A percentile compares a stretch with the other conserved stretches of the same genome.
Conservation (phyloP, 495 filamentous ascomycete genomes). For the Penicillium malachiteum region DNA sequence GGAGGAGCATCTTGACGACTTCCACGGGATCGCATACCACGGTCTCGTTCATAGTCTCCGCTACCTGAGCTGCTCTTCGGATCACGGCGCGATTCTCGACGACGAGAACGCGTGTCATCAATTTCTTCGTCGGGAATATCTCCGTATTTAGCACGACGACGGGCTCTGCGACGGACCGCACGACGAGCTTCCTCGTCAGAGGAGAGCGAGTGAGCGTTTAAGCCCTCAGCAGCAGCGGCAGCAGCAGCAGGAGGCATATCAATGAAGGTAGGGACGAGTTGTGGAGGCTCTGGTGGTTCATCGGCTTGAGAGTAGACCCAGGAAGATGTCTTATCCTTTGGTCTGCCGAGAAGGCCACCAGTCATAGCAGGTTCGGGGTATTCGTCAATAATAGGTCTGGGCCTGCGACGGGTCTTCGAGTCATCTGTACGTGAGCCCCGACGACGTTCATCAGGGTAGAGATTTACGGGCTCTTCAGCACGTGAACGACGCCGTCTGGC, state of each 20-base stretch:
- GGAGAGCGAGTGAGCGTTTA: constrained; percentile 36
- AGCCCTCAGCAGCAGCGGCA: constrained; percentile 17
- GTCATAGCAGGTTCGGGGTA: constrained; percentile 28
- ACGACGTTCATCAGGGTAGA: constrained; percentile 18
- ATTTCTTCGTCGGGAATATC: constrained; percentile 41
- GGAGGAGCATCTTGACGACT: constrained; percentile 27
- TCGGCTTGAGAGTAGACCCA: constrained; percentile 58
- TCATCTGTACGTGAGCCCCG: constrained; percentile 30
- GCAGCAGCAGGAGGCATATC: constrained; percentile 46
- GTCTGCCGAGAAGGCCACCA: constrained; percentile 22
- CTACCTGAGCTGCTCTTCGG: constrained; percentile 44
- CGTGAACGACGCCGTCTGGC: constrained; percentile 36
- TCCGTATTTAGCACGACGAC: constrained; percentile 39
- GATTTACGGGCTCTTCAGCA: constrained; percentile 28
- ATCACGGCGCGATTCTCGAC: constrained; percentile 32
- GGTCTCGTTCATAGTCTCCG: constrained; percentile 44
- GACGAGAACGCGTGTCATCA: constrained; percentile 35
- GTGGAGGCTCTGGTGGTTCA: constrained; percentile 59
- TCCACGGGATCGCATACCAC: constrained; percentile 37
- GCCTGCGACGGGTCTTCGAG: constrained; percentile 30
- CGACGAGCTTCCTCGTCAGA: constrained; percentile 45
- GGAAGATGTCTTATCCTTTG: constrained; percentile 55
- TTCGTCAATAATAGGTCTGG: constrained; percentile 17
- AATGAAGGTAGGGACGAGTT: constrained; percentile 52
- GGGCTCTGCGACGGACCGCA: constrained; percentile 35